A percentile compares a stretch with the other conserved stretches of the same genome.
phyloP scores from a whole-genome alignment of 768 basidiomycete species.

The Trametes cingulata region DNA sequence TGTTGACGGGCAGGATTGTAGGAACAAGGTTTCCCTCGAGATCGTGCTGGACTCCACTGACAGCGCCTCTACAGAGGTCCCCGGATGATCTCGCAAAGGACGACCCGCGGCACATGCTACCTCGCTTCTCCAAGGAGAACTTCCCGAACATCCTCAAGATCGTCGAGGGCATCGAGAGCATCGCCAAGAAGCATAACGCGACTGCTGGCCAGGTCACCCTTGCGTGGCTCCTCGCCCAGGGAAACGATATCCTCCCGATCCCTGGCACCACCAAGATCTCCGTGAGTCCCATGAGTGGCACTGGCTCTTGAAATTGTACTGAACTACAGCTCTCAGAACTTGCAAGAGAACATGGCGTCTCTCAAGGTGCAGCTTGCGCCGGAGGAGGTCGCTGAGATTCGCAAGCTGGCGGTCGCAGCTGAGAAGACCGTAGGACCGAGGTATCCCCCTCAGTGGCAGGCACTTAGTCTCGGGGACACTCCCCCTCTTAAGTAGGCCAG shows the following conservation, averaged over 20 bases:
- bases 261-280: constrained; percentile 9
- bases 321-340: constrained; percentile 29
- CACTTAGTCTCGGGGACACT: constrained; percentile 21
- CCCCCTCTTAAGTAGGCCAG: constrained; percentile 5
- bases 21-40: constrained; percentile 32
- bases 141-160: constrained; percentile 46
- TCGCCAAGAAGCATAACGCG: constrained; percentile 36
- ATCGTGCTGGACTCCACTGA: constrained; percentile 17
- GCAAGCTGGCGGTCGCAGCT: constrained; percentile 30
- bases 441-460: constrained; percentile 12
- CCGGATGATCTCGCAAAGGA: constrained; percentile 32
- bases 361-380: constrained; percentile 28
- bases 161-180: constrained; percentile 32
- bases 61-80: constrained; percentile 29
- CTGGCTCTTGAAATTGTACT: no score
- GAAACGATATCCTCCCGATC: constrained; percentile 21
- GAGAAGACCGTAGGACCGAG: constrained; percentile 3
- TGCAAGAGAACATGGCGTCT: constrained; percentile 37
- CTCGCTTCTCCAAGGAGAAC: constrained; percentile 38
- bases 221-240: constrained; percentile 35
- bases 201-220: constrained; percentile 38
- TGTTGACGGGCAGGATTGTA: constrained; percentile 33
- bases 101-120: constrained; percentile 31
- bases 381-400: constrained; percentile 34
- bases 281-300: background rate